Conservation (phyloP, 2,329 filamentous ascomycete species). For the Aureobasidium sp. region DNA sequence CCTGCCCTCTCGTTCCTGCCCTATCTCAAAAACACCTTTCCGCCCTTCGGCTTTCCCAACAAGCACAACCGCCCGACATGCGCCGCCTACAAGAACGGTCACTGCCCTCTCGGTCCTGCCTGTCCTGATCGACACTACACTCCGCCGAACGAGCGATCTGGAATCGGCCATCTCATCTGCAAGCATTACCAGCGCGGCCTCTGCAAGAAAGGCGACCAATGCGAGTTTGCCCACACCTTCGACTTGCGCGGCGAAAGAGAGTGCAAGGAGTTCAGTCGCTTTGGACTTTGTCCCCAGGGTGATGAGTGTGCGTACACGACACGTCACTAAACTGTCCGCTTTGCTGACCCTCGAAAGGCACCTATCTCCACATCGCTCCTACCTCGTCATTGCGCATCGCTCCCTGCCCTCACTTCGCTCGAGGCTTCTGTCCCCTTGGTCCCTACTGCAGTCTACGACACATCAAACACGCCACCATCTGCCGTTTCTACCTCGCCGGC, state of each 20-base stretch:
- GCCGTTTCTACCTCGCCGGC: conserved; percentile 78
- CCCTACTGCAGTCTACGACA: conserved; percentile 83
- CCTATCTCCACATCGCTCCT: conserved; percentile 48
- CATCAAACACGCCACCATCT: conserved; percentile 64
- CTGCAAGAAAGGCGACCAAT: conserved; percentile 94
- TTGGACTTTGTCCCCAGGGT: conserved; percentile 91
- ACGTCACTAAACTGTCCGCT: conserved; percentile 71
- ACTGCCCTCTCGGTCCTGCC: conserved; percentile 74
- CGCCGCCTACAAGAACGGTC: conserved; percentile 74
- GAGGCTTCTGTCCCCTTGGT: conserved; percentile 87
- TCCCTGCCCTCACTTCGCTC: conserved; percentile 75
- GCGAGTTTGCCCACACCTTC: conserved; percentile 98
- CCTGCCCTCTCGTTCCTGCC: conserved; percentile 25
- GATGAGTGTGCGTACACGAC: conserved; percentile 67
- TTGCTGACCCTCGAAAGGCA: conserved; percentile 13
- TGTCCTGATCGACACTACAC: conserved; percentile 76
- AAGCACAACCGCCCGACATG: conserved; percentile 55
- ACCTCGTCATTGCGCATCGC: conserved; percentile 52
- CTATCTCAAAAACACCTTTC: conserved; percentile 24
- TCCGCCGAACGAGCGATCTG: conserved; percentile 34
- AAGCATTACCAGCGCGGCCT: conserved; percentile 97
- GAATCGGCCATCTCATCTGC: conserved; percentile 62
- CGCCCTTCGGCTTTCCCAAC: conserved; percentile 25
- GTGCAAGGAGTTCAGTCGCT: conserved; percentile 91
- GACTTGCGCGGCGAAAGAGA: conserved; percentile 97